These are phyloP conservation scores for Scheffersomyces cryptocercus DNA, from an alignment of 1,139 yeast genomes.

Conservation along the genomic window DNA sequence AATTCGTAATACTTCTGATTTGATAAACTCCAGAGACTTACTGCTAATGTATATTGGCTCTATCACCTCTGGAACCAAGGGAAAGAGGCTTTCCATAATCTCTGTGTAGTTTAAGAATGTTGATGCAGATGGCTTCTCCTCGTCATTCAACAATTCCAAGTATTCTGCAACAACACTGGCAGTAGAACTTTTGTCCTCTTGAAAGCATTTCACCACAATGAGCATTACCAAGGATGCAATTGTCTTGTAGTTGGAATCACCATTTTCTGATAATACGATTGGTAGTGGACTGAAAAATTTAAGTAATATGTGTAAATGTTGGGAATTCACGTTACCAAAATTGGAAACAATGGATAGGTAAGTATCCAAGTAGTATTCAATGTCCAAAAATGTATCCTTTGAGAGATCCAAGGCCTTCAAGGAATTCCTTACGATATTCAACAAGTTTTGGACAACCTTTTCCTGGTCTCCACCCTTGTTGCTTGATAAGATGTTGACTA, in stretches of 20 bases:
- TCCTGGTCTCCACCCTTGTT: conserved; percentile 3
- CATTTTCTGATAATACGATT: conserved; percentile 7
- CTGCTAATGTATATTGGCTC: conserved; percentile 21
- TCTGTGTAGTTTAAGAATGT: conserved; percentile 24
- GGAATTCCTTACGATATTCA: conserved; percentile 12
- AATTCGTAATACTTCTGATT: conserved; percentile 11
- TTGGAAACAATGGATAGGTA: conserved; percentile 21
- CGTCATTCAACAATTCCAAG: conserved; percentile 24
- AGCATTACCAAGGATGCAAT: conserved; percentile 22
- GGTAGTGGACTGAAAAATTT: conserved; percentile 17
- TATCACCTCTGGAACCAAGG: conserved; percentile 25
- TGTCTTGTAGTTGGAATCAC: conserved; percentile 11
- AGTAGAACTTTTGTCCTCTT: conserved; percentile 16
- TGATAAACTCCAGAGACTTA: conserved; percentile 18
- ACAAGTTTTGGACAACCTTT: conserved; percentile 11
- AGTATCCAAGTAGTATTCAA: conserved; percentile 14
- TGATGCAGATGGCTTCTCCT: conserved; percentile 12
- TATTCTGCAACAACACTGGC: conserved; percentile 22
- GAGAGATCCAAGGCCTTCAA: conserved; percentile 1
- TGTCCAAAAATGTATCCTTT: conserved; percentile 5
- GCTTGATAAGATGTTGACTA: conserved; percentile 14
- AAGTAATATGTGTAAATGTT: conserved; percentile 27
- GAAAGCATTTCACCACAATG: conserved; percentile 25
- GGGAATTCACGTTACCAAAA: conserved; percentile 19
- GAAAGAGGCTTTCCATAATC: conserved; percentile 24